phyloP scores from a whole-genome alignment of 805 yeast species.

The Tetrapisispora namnaoensis region DNA sequence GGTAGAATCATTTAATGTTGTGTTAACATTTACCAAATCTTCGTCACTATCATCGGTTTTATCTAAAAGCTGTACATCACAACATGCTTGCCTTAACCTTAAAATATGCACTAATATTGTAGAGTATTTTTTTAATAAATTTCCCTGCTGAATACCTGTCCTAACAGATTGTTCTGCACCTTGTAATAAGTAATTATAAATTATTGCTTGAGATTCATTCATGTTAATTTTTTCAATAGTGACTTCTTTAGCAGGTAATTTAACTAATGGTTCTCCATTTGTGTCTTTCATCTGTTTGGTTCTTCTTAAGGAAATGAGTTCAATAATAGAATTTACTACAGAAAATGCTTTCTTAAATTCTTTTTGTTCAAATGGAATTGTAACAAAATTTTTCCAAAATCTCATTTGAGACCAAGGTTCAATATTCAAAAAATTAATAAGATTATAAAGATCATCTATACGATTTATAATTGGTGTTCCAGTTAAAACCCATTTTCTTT shows the following conservation, averaged over 20 bases:
- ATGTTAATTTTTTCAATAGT: conserved; percentile 57
- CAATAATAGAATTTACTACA: conserved; percentile 75
- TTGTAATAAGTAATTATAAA: conserved; percentile 60
- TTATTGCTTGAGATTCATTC: conserved; percentile 50
- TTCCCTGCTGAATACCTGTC: conserved; percentile 53
- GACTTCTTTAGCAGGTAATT: conserved; percentile 67
- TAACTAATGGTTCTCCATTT: conserved; percentile 66
- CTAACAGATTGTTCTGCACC: conserved; percentile 55
- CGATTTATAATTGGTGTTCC: conserved; percentile 91
- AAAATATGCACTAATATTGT: conserved; percentile 75
- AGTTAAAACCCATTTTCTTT: conserved; percentile 74
- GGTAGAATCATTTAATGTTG: conserved; percentile 4
- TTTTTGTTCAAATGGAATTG: conserved; percentile 71
- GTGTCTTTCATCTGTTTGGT: conserved; percentile 74
- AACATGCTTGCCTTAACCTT: conserved; percentile 79
- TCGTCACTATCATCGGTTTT: conserved; percentile 45
- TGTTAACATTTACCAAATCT: conserved; percentile 23
- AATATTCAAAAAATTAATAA: conserved; percentile 62
- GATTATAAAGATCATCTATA: conserved; percentile 74
- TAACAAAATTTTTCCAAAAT: conserved; percentile 80
- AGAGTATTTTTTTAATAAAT: conserved; percentile 61
- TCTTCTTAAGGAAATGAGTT: conserved; percentile 73
- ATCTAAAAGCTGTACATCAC: conserved; percentile 63
- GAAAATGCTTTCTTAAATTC: conserved; percentile 64
- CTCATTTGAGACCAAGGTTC: conserved; percentile 85